phyloP scores from a whole-genome alignment of 176 grass and related monocot species.

The Bolboschoenus planiculmis region DNA sequence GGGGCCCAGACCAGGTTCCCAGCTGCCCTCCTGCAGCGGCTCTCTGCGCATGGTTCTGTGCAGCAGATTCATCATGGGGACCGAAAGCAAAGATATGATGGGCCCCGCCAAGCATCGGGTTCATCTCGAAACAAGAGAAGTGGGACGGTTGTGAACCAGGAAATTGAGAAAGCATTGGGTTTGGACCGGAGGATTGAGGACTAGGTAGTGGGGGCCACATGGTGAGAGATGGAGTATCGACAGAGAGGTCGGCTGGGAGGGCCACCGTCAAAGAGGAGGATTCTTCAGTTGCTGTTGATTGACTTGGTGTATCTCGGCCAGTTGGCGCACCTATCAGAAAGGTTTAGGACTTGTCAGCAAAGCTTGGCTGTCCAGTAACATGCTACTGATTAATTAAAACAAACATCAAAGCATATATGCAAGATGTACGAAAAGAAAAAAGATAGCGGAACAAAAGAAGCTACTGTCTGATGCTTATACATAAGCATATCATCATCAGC shows the following conservation, averaged over 20 bases:
- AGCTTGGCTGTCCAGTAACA: background rate
- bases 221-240: conserved; percentile 72
- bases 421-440: background rate
- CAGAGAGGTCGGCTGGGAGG: conserved; percentile 91
- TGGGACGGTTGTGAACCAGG: conserved; percentile 63
- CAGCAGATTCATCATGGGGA: conserved; percentile 61
- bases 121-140: conserved; percentile 92
- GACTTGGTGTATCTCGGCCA: conserved; percentile 18
- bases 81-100: conserved; percentile 72
- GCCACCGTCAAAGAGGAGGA: conserved; percentile 48
- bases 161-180: conserved; percentile 75
- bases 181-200: conserved; percentile 57
- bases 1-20: conserved; percentile 64
- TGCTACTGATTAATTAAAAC: background rate
- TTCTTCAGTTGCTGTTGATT: conserved; percentile 61
- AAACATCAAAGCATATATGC: background rate
- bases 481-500: background rate
- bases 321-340: conserved; percentile 30
- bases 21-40: conserved; percentile 38
- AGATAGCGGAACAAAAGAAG: too few species aligned
- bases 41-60: conserved; percentile 71
- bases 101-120: conserved; percentile 47
- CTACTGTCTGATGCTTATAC: background rate
- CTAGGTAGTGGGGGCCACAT: conserved; percentile 77
- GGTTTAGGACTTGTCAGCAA: background rate